Conservation (phyloP, 345 rosid genomes). For the Hibiscus syriacus region DNA sequence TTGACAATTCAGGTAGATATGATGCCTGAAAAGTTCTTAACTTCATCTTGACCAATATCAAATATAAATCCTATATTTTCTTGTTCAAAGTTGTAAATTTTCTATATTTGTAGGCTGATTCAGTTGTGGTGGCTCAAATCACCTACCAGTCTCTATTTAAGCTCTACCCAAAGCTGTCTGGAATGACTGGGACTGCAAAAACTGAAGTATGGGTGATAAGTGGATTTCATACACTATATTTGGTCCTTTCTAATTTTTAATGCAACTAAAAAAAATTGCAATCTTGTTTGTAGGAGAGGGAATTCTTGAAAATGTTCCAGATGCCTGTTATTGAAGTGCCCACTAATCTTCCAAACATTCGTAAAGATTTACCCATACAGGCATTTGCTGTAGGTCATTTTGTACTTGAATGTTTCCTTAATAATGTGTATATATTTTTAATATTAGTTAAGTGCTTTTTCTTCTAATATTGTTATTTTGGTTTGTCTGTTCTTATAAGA, state of each 20-base stretch:
- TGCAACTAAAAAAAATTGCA: background rate
- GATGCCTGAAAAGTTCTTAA: slow-evolving; percentile 14
- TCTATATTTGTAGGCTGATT: slow-evolving; percentile 57
- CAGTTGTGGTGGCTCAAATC: slow-evolving; percentile 94
- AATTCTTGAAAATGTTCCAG: slow-evolving; percentile 87
- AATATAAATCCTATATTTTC: background rate
- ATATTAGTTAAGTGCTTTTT: background rate
- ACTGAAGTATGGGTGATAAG: slow-evolving; percentile 57
- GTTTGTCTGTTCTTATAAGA: slow-evolving; percentile 31
- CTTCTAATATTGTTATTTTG: slow-evolving; percentile 9
- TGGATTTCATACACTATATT: background rate
- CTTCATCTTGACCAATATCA: background rate
- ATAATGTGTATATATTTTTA: background rate
- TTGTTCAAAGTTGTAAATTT: slow-evolving; percentile 8
- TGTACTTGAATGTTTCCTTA: slow-evolving; percentile 2
- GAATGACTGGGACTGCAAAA: slow-evolving; percentile 99
- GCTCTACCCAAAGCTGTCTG: slow-evolving; percentile 92
- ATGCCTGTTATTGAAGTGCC: slow-evolving; percentile 91
- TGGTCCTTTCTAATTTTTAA: slow-evolving; percentile 8
- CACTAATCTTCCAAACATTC: slow-evolving; percentile 85
- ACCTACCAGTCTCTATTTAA: slow-evolving; percentile 94
- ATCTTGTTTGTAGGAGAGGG: slow-evolving; percentile 62
- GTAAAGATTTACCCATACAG: slow-evolving; percentile 82
- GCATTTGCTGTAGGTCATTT: slow-evolving; percentile 73
- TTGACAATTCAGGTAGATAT: slow-evolving; percentile 63